These are phyloP conservation scores for Cladosporium sp. DNA, from an alignment of 2,329 filamentous ascomycete species.

Conservation along the genomic window DNA sequence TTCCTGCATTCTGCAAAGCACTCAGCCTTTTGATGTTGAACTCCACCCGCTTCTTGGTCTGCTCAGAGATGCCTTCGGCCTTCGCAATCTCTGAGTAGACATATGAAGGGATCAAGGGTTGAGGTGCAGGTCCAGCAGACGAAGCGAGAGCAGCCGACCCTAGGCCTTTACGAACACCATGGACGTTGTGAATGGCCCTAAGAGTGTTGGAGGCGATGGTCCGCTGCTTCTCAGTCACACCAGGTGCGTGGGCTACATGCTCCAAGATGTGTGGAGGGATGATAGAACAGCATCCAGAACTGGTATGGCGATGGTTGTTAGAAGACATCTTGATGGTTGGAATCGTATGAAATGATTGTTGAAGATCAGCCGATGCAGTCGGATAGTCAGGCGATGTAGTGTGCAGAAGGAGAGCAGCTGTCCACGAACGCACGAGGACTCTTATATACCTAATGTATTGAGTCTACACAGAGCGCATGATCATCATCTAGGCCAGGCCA, in stretches of 20 bases:
- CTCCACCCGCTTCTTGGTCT: not conserved
- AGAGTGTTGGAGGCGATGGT: not conserved
- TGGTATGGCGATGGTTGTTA: not conserved
- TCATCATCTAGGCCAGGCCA: not conserved
- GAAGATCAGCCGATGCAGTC: not conserved
- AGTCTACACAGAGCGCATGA: not conserved
- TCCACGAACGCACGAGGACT: not conserved
- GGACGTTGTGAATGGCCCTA: not conserved
- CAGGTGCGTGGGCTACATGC: not conserved
- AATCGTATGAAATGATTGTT: not conserved
- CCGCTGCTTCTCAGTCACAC: not conserved
- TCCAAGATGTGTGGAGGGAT: slow-evolving; percentile 6
- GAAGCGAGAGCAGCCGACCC: not conserved
- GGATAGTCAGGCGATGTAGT: not conserved
- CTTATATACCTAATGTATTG: not conserved
- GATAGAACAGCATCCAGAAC: not conserved
- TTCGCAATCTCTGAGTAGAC: slow-evolving; percentile 6
- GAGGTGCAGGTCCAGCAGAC: not conserved
- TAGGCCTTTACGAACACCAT: not conserved
- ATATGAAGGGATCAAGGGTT: slow-evolving; percentile 1
- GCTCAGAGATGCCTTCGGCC: not conserved
- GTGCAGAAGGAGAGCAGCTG: not conserved
- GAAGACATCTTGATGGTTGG: not conserved
- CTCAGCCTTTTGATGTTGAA: not conserved
- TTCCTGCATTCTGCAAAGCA: not conserved